Conservation (phyloP, 2,329 filamentous ascomycete genomes). For the Exophiala sideris region DNA sequence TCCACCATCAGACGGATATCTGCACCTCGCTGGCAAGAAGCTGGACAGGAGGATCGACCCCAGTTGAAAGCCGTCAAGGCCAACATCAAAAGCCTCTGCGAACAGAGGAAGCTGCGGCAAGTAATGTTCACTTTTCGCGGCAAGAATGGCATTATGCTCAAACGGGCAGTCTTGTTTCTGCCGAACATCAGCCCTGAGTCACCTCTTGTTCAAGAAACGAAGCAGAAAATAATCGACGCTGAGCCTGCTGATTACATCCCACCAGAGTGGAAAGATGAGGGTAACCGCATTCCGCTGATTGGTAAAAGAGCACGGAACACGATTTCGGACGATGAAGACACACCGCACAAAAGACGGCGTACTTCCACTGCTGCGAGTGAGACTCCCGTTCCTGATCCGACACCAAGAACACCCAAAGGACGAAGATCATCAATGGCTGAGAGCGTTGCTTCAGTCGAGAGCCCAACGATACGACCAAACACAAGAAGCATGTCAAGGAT, state of each 20-base stretch:
- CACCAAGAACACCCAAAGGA: neutral
- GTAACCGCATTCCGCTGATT: conserved; percentile 11
- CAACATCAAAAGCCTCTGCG: conserved; percentile 50
- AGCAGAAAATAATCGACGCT: conserved; percentile 48
- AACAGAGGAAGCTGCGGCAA: conserved; percentile 50
- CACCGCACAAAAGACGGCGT: conserved; percentile 8
- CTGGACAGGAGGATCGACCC: conserved; percentile 44
- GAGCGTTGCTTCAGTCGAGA: neutral
- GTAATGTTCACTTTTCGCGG: conserved; percentile 51
- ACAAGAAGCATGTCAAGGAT: neutral
- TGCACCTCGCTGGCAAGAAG: conserved; percentile 44
- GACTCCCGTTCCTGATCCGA: neutral
- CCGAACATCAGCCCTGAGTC: conserved; percentile 45
- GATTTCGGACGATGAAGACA: conserved; percentile 35
- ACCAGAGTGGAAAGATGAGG: conserved; percentile 37
- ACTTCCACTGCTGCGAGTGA: conserved; percentile 5
- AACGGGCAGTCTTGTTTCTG: conserved; percentile 50
- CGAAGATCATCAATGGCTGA: neutral
- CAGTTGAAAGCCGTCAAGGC: conserved; percentile 52
- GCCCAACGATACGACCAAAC: neutral
- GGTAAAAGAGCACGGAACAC: conserved; percentile 7
- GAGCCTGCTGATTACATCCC: conserved; percentile 46
- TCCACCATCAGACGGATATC: conserved; percentile 33
- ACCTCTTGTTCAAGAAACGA: conserved; percentile 46
- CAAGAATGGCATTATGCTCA: conserved; percentile 46